These are phyloP conservation scores for Talaromyces liani DNA, from an alignment of 495 filamentous ascomycete species.

Conservation along the genomic window DNA sequence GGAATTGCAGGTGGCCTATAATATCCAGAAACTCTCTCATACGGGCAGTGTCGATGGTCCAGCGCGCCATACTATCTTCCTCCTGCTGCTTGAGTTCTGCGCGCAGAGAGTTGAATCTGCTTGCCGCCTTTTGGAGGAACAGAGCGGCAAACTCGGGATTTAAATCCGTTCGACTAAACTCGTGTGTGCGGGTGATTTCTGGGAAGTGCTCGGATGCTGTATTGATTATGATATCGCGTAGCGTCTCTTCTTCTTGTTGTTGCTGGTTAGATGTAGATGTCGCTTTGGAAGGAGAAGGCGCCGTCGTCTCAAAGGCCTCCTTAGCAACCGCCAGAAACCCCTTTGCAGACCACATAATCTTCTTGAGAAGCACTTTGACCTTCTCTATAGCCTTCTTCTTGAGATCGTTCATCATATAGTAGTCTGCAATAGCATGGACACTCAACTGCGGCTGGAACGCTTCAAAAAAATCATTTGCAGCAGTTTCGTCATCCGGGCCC, in stretches of 20 bases:
- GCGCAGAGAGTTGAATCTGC: background rate
- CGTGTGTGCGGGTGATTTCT: background rate
- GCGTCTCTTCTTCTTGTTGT: background rate
- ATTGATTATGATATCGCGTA: background rate
- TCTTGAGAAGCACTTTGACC: background rate
- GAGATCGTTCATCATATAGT: background rate
- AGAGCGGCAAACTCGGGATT: background rate
- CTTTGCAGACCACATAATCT: background rate
- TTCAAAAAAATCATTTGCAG: background rate
- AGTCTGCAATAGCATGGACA: slow-evolving; percentile 6
- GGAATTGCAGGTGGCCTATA: background rate
- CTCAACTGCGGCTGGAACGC: background rate
- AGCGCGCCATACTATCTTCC: background rate
- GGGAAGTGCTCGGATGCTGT: background rate
- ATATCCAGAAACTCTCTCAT: background rate
- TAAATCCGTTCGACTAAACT: background rate
- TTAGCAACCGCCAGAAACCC: background rate
- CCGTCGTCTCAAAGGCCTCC: background rate
- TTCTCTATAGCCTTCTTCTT: background rate
- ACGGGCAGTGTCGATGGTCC: background rate
- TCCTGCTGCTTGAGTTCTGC: background rate
- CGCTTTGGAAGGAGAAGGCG: background rate
- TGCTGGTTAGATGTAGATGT: background rate
- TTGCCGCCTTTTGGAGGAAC: background rate
- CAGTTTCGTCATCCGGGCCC: background rate